These are phyloP conservation scores for Porcisia hertigi DNA, from an alignment of 208 protist genomes.

Conservation along the genomic window DNA sequence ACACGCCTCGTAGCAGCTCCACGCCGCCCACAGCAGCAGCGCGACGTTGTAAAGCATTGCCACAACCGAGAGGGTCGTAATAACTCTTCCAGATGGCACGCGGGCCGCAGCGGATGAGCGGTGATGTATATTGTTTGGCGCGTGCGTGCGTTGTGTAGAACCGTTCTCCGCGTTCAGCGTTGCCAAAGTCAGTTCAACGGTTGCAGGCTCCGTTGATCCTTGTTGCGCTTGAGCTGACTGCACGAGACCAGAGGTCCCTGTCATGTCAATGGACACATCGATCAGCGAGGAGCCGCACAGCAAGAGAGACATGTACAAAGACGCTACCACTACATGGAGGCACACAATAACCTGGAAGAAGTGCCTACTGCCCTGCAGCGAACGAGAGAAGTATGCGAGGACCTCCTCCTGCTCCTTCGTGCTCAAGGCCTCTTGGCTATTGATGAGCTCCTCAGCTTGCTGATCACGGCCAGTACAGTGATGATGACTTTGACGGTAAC, in stretches of 20 bases:
- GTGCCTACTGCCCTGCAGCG: slow-evolving; percentile 37
- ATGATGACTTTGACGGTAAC: slow-evolving; percentile 47
- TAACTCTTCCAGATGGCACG: neutral
- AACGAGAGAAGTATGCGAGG: slow-evolving; percentile 55
- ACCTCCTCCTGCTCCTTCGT: slow-evolving; percentile 73
- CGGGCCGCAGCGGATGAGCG: neutral
- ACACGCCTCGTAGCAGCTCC: slow-evolving; percentile 29
- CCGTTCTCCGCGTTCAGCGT: slow-evolving; percentile 14
- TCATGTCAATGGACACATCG: slow-evolving; percentile 16
- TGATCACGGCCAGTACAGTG: slow-evolving; percentile 22
- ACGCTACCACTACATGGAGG: slow-evolving; percentile 51
- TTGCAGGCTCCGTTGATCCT: neutral
- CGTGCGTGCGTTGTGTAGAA: slow-evolving; percentile 13
- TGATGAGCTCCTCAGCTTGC: slow-evolving; percentile 37
- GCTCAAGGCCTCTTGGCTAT: slow-evolving; percentile 54
- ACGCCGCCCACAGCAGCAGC: slow-evolving; percentile 29
- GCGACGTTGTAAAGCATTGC: slow-evolving; percentile 23
- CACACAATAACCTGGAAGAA: slow-evolving; percentile 50
- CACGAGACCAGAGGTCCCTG: slow-evolving; percentile 1
- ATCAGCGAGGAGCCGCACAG: slow-evolving; percentile 45
- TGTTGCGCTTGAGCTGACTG: slow-evolving; percentile 9
- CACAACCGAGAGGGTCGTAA: neutral
- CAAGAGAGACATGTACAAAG: slow-evolving; percentile 58
- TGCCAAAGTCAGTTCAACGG: neutral
- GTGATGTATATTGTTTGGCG: slow-evolving; percentile 13